Base-by-base conservation (phyloP, 176 grass and related monocot genomes). In the Neostapfia colusana region DNA sequence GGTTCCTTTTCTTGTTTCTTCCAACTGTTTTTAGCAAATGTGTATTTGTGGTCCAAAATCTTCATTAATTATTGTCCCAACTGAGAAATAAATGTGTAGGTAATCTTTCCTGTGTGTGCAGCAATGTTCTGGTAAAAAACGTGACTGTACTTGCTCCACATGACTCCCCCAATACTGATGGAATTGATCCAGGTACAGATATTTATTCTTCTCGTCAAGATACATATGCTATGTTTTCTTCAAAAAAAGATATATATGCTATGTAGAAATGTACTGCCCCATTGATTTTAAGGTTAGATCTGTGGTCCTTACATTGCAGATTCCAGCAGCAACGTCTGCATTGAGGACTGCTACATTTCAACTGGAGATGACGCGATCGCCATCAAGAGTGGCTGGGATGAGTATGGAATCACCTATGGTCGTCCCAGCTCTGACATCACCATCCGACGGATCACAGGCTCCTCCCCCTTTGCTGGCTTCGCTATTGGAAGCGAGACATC, bases 311-410 rank as follows among this genome's bases (percentile, higher is more conserved):
- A 13, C n/a, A 46, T 42, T 71, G 79, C 69, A 98, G 95, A 94
- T 86, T 98, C 91, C 0, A 98, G 91, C 89, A 94, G 76, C 70
- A 88, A 94, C 20, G 70, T 94, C 45, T 94, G 95, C 70, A 92
- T 94, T 10, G 91, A 94, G 91, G 95, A 94, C 80, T 94, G 84
- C 76, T 92, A 85, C 73, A 98, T 98, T 44, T 90, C 91, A 2
- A 94, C 91, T 1, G 95, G 91, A n/a, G 95, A 98, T 38, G 95
- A 98, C 72, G 63, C 89, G 65, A 55, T 98, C 5, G 79, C 89
- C 43, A 80, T 98, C 62, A 98, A 98, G 85, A 94, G 91, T 43
- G 95, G 95, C 39, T 98, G 95, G 95, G 95, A 98, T 38, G 91
- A 98, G 70, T 98, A 98, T 39, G 95, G 91, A 17, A 86, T 98